Evolutionary conservation across 768 basidiomycete species (phyloP).

Genomic region (Mycena epipterygia): DNA sequence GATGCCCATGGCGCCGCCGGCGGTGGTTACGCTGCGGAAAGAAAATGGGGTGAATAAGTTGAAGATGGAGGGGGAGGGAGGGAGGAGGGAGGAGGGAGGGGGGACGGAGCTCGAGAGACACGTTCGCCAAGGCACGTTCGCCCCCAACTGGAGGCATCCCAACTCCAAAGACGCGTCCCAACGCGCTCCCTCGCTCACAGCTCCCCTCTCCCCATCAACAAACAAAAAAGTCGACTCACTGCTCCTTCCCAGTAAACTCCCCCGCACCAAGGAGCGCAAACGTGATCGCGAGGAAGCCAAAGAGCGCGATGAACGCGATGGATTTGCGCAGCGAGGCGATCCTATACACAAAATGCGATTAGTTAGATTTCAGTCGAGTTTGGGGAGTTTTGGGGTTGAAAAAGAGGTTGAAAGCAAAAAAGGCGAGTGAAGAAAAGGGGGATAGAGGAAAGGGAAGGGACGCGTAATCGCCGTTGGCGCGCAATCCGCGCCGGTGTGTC

Average conservation of each 20-base stretch:
- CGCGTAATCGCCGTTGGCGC: no score
- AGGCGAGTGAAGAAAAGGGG: no score
- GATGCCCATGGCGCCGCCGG: slow-evolving; percentile 48
- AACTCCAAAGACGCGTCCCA: no score
- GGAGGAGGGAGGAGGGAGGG: background rate
- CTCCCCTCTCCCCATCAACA: no score
- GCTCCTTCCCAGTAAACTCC: slow-evolving; percentile 35
- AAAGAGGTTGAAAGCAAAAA: no score
- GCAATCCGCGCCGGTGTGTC: no score
- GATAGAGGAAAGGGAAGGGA: no score
- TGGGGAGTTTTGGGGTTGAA: no score
- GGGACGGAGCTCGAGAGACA: background rate
- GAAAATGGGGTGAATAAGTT: background rate
- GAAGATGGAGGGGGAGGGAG: background rate
- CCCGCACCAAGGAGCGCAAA: slow-evolving; percentile 34
- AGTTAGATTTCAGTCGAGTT: background rate
- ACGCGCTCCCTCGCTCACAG: background rate
- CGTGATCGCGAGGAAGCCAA: slow-evolving; percentile 35
- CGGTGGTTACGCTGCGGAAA: slow-evolving; percentile 37
- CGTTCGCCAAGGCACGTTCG: no score
- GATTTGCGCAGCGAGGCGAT: slow-evolving; percentile 41
- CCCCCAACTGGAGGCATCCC: no score
- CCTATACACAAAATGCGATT: slow-evolving; percentile 5
- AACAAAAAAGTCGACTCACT: slow-evolving; percentile 30
- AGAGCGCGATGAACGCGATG: slow-evolving; percentile 39